Base-by-base conservation (phyloP, 192 early-diverging fungal genomes). In the Powellomyces hirtus region DNA sequence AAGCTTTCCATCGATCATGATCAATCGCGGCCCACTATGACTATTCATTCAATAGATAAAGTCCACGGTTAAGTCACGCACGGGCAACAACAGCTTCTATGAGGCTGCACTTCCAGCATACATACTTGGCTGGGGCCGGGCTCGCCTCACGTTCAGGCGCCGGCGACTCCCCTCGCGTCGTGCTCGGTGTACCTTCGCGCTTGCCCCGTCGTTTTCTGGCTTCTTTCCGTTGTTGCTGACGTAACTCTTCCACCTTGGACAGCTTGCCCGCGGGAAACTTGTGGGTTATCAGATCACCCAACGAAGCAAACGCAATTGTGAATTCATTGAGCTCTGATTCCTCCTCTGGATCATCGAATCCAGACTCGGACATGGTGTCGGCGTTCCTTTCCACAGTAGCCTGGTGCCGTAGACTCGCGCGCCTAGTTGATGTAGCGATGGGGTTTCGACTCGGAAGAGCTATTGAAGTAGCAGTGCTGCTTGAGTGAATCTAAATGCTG, bases 241-340 rank as follows among this genome's bases (percentile, higher is more conserved):
- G 50, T 38, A 50, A 59, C 59, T 59, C 37, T 59, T 72, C 62
- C 26, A 29, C 29, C 33, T 38, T 16, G 35, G 70, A 72, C 30
- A 72, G 55, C 42, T 65, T 72, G 34, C 70, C 70, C 16, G 49
- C 22, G 20, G 45, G 30, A 35, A 66, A 66, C 26, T 66, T 66
- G 52, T 66, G 64, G 13, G 34, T 55, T 30, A 66, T 56, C 4
- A 66, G 37, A 7, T 34, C 42, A 14, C 7, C 30, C 20, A 65
- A 55, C 33, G 40, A 50, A 20, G 24, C 30, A 24, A 29, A n/a
- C 27, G 56, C 44, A 26, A 57, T 44, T 22, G 42, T 58, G 18
- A 13, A 14, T 27, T 58, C 44, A 26, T 65, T 20, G 14, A 49
- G 64, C 35, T 52, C 50, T 1, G 29, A 2, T 13, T 26, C 59